These are phyloP conservation scores for Cardamine chenopodiifolia DNA, from an alignment of 345 rosid genomes.

Conservation along the genomic window DNA sequence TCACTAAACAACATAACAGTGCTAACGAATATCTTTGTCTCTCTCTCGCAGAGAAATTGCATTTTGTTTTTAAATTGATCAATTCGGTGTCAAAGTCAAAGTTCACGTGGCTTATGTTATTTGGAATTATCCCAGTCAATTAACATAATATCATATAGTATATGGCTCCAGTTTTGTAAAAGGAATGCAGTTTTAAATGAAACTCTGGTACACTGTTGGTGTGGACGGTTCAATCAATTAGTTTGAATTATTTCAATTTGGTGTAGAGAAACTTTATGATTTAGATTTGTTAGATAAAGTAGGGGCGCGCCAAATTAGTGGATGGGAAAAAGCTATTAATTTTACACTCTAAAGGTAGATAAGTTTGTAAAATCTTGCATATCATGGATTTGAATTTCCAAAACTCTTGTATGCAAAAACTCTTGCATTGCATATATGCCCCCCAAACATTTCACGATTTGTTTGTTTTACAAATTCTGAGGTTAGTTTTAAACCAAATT, in stretches of 20 bases:
- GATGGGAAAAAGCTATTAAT: constrained; percentile 10
- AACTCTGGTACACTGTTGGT: not conserved
- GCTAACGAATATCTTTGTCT: constrained; percentile 29
- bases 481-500: too few species aligned
- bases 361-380: not conserved
- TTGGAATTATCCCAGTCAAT: constrained; percentile 29
- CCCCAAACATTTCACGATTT: too few species aligned
- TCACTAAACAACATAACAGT: constrained; percentile 35
- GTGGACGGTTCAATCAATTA: too few species aligned
- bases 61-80: constrained; percentile 5
- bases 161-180: not conserved
- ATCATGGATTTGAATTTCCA: not conserved
- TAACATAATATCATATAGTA: not conserved
- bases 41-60: constrained; percentile 26
- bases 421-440: too few species aligned
- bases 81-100: constrained; percentile 35
- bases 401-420: too few species aligned
- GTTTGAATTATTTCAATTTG: too few species aligned
- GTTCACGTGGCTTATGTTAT: constrained; percentile 35
- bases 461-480: too few species aligned
- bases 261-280: too few species aligned
- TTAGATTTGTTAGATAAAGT: not conserved
- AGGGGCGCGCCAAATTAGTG: constrained; percentile 1
- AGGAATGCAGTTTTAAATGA: not conserved
- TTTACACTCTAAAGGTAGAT: not conserved